phyloP scores from a whole-genome alignment of 148 eudicot species.

The Polygonum maritimum region DNA sequence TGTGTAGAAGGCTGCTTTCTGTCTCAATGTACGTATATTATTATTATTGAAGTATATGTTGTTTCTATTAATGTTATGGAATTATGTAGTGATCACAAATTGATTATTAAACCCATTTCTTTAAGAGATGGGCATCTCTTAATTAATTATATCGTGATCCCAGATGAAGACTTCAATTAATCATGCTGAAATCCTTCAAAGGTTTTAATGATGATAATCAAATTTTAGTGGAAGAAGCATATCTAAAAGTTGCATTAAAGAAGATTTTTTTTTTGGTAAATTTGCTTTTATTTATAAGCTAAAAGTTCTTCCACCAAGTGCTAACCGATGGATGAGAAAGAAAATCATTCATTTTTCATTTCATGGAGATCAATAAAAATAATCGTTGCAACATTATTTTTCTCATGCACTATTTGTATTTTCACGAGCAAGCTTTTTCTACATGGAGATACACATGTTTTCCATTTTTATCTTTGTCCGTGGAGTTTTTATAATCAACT shows the following conservation, averaged over 20 bases:
- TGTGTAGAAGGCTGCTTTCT: background rate
- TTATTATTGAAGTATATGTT: background rate
- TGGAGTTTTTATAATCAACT: background rate
- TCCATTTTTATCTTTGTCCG: background rate
- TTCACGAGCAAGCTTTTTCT: background rate
- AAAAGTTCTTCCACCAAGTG: background rate
- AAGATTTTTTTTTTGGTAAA: background rate
- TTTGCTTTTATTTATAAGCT: background rate
- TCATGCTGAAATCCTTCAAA: background rate
- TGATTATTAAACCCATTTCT: background rate
- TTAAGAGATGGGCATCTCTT: constrained; percentile 6
- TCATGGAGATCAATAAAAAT: background rate
- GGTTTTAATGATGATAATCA: constrained; percentile 6
- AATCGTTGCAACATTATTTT: background rate
- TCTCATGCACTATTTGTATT: background rate
- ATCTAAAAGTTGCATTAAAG: constrained; percentile 1
- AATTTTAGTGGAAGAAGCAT: constrained; percentile 6
- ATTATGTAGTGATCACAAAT: background rate
- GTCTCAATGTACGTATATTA: background rate
- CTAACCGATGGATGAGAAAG: background rate
- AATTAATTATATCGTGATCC: background rate
- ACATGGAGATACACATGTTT: background rate
- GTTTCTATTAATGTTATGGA: background rate
- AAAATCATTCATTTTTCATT: background rate
- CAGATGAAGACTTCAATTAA: background rate